Evolutionary conservation across 1,284 basidiomycete genomes (phyloP).

Genomic region (Tylopilus sp.): DNA sequence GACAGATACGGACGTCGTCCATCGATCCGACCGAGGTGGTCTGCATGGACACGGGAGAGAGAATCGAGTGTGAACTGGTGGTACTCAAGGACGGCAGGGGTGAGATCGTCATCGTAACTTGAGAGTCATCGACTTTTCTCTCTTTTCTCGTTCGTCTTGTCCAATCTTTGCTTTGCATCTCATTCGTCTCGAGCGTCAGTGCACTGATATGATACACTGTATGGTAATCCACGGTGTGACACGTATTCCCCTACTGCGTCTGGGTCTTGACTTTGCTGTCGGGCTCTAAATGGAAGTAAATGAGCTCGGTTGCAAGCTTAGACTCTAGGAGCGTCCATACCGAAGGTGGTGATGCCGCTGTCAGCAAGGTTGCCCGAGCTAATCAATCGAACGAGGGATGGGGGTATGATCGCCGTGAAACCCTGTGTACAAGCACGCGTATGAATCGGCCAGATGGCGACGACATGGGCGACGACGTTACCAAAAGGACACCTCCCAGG

Average conservation of each 20-base stretch:
- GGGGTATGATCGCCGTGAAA: constrained; percentile 18
- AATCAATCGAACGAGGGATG: background rate
- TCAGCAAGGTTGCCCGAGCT: background rate
- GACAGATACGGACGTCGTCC: constrained; percentile 78
- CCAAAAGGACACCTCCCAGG: constrained; percentile 1
- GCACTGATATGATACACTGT: background rate
- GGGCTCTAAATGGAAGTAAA: background rate
- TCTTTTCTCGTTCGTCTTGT: too few species aligned
- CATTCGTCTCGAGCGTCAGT: background rate
- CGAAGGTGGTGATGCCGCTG: constrained; percentile 12
- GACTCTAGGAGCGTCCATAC: constrained; percentile 7
- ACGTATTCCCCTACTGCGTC: background rate
- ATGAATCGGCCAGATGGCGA: background rate
- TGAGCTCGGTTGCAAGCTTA: background rate
- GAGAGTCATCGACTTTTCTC: constrained; percentile 3
- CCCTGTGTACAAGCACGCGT: constrained; percentile 5
- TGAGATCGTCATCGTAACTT: constrained; percentile 84
- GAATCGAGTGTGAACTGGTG: constrained; percentile 86
- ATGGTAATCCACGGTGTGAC: background rate
- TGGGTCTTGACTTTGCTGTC: background rate
- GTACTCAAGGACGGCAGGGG: constrained; percentile 85
- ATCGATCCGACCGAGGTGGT: constrained; percentile 88
- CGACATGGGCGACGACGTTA: background rate
- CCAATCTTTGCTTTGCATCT: too few species aligned
- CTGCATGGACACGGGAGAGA: constrained; percentile 95